A percentile compares a stretch with the other conserved stretches of the same genome.
Conservation (phyloP, 2,329 filamentous ascomycete genomes). For the Exserohilum rostratum region DNA sequence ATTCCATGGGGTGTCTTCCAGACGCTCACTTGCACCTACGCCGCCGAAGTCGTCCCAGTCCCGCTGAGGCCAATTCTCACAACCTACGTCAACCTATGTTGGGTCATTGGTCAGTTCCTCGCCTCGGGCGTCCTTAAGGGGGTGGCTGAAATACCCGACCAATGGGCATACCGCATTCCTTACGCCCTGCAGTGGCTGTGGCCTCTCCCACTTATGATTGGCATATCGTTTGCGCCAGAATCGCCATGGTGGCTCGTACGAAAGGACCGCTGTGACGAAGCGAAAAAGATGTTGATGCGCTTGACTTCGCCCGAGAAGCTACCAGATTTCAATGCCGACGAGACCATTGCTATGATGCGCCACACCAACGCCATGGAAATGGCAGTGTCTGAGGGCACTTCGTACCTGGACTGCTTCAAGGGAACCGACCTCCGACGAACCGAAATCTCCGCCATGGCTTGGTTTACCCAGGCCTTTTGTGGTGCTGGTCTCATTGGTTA, state of each 20-base stretch:
- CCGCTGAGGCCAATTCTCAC: conserved; percentile 63
- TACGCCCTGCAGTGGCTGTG: conserved; percentile 80
- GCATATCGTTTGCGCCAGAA: conserved; percentile 71
- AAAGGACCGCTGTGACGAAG: conserved; percentile 67
- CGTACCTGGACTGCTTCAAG: conserved; percentile 83
- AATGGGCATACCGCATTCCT: conserved; percentile 70
- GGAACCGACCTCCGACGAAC: conserved; percentile 81
- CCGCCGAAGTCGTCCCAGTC: conserved; percentile 70
- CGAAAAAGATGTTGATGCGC: conserved; percentile 68
- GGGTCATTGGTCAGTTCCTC: conserved; percentile 75
- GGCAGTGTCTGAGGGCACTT: conserved; percentile 68
- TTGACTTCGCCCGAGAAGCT: conserved; percentile 61
- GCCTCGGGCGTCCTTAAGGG: conserved; percentile 73
- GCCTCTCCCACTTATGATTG: conserved; percentile 71
- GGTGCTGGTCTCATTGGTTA: conserved; percentile 45
- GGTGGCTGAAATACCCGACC: conserved; percentile 67
- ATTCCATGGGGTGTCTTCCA: conserved; percentile 57
- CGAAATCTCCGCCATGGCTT: conserved; percentile 65
- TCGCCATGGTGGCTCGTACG: conserved; percentile 78
- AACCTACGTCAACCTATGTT: conserved; percentile 79
- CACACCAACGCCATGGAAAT: conserved; percentile 84
- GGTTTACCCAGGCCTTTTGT: conserved; percentile 54
- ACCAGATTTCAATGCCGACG: conserved; percentile 51
- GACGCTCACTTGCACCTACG: conserved; percentile 56
- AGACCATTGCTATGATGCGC: conserved; percentile 86